Base-by-base conservation (phyloP, 805 yeast species). In the Yamadazyma philogaea region DNA sequence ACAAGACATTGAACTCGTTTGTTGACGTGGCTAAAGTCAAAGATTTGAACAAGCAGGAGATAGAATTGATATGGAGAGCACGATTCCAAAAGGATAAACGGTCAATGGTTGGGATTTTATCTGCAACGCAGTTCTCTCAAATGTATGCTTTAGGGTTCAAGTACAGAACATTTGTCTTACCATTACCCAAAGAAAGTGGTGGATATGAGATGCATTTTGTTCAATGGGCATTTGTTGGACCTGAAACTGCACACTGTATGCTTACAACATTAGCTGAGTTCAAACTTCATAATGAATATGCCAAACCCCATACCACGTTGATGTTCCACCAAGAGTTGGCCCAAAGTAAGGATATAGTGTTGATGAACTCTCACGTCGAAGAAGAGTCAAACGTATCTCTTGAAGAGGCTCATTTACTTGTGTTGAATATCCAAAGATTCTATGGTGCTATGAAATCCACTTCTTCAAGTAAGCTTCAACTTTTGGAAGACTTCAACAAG, bases 241-340 rank as follows among this genome's bases (percentile, higher is more conserved):
- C 86, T 12, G 54, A 79, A 32, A 90, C 97, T 2, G 72, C 87
- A 1, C 96, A 93, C 65, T 87, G 95, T 58, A 75, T 93, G 76
- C 72, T 93, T 53, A 93, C 99, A 1, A 81, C 96, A 0, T 74
- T 93, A 49, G 90, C 93, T 1, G 98, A 93, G 64, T 93, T 80
- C 64, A 89, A 91, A 61, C 74, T 89, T 21, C 96, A 91, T 57
- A 79, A 78, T 43, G 97, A 91, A 58, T 93, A 74, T 63, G 96
- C 99, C 7, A 83, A 87, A 58, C 98, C 99, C 1, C 98, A 93
- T 62, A 88, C 97, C 0, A 87, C 96, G 0, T 70, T 93, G 48
- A 79, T 81, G 63, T 85, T 91, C 71, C 97, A 91, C 66, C 79
- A 82, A 34, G 96, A 93, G 43, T 65, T 91, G 39, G 68, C 66